Percentiles rank a stretch among this genome's conserved stretches.
phyloP scores from a whole-genome alignment of 2,329 filamentous ascomycete species.

The Diaporthe eres region DNA sequence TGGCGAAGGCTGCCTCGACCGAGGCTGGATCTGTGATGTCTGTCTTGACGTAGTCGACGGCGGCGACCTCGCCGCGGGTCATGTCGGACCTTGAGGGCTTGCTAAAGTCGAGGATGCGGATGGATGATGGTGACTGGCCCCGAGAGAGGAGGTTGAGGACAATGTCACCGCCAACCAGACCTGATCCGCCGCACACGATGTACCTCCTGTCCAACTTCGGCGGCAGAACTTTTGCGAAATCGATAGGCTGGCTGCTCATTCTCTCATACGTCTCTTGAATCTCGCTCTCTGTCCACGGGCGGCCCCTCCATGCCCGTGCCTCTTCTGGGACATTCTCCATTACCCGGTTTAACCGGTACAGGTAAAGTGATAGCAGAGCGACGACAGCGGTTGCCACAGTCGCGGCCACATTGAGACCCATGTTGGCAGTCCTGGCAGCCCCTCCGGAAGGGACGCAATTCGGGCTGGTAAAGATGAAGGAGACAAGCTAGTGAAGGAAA shows the following conservation, averaged over 20 bases:
- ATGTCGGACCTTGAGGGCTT: conserved; percentile 56
- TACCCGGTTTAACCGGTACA: conserved; percentile 55
- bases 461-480: background rate
- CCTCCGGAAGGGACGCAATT: background rate
- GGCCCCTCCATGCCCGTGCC: conserved; percentile 49
- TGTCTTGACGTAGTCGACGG: conserved; percentile 58
- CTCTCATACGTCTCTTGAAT: conserved; percentile 53
- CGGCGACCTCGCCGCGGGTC: conserved; percentile 50
- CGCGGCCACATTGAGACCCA: background rate
- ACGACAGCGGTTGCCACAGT: conserved; percentile 30
- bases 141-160: conserved; percentile 63
- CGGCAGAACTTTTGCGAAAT: conserved; percentile 56
- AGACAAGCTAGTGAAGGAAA: background rate
- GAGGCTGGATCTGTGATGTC: conserved; percentile 58
- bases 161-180: conserved; percentile 61
- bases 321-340: conserved; percentile 55
- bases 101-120: conserved; percentile 63
- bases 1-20: conserved; percentile 57
- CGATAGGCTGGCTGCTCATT: conserved; percentile 54
- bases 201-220: conserved; percentile 58
- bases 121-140: conserved; percentile 60
- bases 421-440: background rate
- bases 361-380: conserved; percentile 49
- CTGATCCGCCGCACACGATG: conserved; percentile 62
- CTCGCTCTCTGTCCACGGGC: conserved; percentile 54